Base-by-base conservation (phyloP, 306 rosid genomes). In the Prunus davidiana region DNA sequence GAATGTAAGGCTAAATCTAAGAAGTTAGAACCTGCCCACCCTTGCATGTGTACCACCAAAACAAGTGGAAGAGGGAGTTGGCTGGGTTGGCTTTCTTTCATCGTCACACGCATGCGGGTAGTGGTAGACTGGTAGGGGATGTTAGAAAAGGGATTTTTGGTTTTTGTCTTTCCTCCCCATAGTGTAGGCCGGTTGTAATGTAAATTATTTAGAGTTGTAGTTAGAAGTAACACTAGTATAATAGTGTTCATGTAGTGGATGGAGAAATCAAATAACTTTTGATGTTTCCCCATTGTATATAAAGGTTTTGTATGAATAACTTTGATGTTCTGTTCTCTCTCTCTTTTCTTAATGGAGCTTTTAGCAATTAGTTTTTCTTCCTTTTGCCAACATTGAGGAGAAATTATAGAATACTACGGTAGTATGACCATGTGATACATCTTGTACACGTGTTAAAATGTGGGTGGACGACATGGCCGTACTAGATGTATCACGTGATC, bases 1-100 rank as follows among this genome's bases (percentile, higher is more conserved):
- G 85, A 80, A 77, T 75, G 81, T 78, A 60, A 70, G 79, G 80
- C 76, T 86, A 43, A 83, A 75, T 66, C 67, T 82, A 43, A 82
- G 30, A 76, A 15, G 27, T 67, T 83, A 60, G 68, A 10, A 22
- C 10, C 52, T 47, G 5, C 12, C 30, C 32, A 45, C 66, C 46
- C 24, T 19, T 20, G 52, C 54, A 12, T 62, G 78, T 50, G 51
- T 13, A 51, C 50, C 10, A 27, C 52, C 30, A 32, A 54, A 24
- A 71, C 24, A 11, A 43, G 12, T 16, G 71, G 25, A 66, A 67
- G 9, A 15, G 52, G 20, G 76, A 62, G 43, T 62, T 55, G 71
- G 64, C 71, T 67, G 71, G 71, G 54, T 20, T n/a, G 38, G 28
- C 61, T 15, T 51, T 52, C 49, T 18, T 41, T 41, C 63, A 30